Percentiles rank a stretch among this genome's conserved stretches.
phyloP scores from a whole-genome alignment of 75 land plant species.

The Pinus albicaulis region DNA sequence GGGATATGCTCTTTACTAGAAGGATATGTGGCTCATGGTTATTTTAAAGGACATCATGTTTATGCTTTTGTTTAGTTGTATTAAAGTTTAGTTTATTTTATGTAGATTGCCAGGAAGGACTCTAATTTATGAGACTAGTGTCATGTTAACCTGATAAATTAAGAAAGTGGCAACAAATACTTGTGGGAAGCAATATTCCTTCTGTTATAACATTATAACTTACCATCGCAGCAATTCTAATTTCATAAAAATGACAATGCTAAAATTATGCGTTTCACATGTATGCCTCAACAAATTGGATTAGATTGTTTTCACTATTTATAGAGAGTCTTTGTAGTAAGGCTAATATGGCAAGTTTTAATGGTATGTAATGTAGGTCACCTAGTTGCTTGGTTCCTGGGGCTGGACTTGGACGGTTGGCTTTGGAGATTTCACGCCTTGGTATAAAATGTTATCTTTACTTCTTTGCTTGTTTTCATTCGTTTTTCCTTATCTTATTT shows the following conservation, averaged over 20 bases:
- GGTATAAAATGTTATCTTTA: conserved; percentile 43
- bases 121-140: not conserved
- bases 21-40: not conserved
- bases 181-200: not conserved
- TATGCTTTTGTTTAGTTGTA: not conserved
- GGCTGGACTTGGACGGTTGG: conserved; percentile 95
- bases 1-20: not conserved
- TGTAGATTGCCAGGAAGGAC: not conserved
- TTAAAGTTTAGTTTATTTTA: not conserved
- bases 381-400: conserved; percentile 97
- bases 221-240: not conserved
- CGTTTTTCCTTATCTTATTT: not conserved
- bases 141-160: not conserved
- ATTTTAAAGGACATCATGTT: not conserved
- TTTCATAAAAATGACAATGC: not conserved
- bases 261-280: no score
- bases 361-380: conserved; percentile 38
- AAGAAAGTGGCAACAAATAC: not conserved
- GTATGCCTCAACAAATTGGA: not conserved
- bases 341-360: conserved; percentile 1
- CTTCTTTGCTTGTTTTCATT: not conserved
- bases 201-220: not conserved
- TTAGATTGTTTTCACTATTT: not conserved
- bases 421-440: conserved; percentile 89
- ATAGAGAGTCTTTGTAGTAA: not conserved